Conservation (phyloP, 2,329 filamentous ascomycete species). For the Fusarium transvaalense region DNA sequence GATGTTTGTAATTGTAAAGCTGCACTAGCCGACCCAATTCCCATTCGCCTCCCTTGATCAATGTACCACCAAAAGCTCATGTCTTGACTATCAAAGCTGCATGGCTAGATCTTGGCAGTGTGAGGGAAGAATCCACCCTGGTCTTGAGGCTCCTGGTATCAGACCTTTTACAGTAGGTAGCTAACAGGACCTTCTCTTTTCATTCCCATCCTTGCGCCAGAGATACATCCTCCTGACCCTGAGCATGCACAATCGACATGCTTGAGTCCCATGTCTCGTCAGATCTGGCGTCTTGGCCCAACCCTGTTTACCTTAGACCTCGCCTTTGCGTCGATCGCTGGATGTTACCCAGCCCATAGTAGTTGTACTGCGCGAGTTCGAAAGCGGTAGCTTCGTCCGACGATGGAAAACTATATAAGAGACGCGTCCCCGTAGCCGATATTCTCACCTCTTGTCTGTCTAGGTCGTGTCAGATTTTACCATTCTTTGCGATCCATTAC, state of each 20-base stretch:
- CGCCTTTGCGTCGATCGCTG: constrained; percentile 25
- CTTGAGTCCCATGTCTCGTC: constrained; percentile 6
- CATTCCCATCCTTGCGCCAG: constrained; percentile 31
- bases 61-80: not conserved
- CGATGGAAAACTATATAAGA: constrained; percentile 27
- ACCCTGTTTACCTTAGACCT: constrained; percentile 2
- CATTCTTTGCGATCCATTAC: constrained; percentile 3
- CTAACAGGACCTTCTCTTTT: constrained; percentile 41
- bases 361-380: constrained; percentile 5
- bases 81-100: constrained; percentile 10
- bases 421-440: not conserved
- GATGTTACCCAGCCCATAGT: not conserved
- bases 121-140: constrained; percentile 17
- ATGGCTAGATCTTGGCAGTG: constrained; percentile 23
- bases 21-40: constrained; percentile 10
- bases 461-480: constrained; percentile 9
- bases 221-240: constrained; percentile 31
- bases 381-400: constrained; percentile 23
- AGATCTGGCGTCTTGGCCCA: constrained; percentile 29
- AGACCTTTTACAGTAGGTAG: constrained; percentile 35
- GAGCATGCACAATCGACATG: constrained; percentile 7
- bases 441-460: not conserved
- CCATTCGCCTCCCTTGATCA: constrained; percentile 6
- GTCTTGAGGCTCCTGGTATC: constrained; percentile 34
- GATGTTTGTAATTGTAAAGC: not conserved